Evolutionary conservation across 1,284 basidiomycete species (phyloP), one percentile per base, ranked within the genome.

Genomic region (Leccinum pachyderme): DNA sequence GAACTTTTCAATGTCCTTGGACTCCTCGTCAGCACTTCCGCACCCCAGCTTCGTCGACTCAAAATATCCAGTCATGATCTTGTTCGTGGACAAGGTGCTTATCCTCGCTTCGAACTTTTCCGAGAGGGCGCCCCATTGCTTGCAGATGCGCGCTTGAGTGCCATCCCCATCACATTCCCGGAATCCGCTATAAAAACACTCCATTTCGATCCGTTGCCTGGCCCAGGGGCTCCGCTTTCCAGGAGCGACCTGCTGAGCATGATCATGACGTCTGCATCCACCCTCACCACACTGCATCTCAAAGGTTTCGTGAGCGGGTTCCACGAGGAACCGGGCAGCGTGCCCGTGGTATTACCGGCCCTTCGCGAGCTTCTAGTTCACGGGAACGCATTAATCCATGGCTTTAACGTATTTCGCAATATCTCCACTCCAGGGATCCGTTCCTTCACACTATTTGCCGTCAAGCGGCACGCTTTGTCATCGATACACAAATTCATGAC

Each of bases 401-500:
- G 69, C 13, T 72, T 70, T 55, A 68, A 68, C 52, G 62, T 69
- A 55, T 69, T 69, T 60, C 68, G 69, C 57, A 70, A 70, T 56
- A 70, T 69, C 51, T 71, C 71, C 58, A 68, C 71, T 1, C 68
- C 68, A 4, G 58, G 47, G 8, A 61, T 72, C 47, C 63, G 61
- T 32, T 62, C 60, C 12, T 57, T 69, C 28, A 64, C 65, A 9
- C 49, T 69, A 47, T 58, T 57, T 60, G 56, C 55, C 52, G 64
- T 69, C 53, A 69, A 62, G 33, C 66, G 59, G 53, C 62, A 63
- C 39, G 57, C 65, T 39, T 52, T 72, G n/a, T 69, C 68, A 43
- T 62, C 69, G 12, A 71, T 72, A 66, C 71, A 72, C 59, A 72
- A 65, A 45, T 72, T 71, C 57, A 69, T 69, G 65, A 68, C 69